Percentiles rank a stretch among this genome's conserved stretches.
These are phyloP conservation scores for Trypanosoma scelopori DNA, from an alignment of 208 protist genomes.

Conservation along the genomic window DNA sequence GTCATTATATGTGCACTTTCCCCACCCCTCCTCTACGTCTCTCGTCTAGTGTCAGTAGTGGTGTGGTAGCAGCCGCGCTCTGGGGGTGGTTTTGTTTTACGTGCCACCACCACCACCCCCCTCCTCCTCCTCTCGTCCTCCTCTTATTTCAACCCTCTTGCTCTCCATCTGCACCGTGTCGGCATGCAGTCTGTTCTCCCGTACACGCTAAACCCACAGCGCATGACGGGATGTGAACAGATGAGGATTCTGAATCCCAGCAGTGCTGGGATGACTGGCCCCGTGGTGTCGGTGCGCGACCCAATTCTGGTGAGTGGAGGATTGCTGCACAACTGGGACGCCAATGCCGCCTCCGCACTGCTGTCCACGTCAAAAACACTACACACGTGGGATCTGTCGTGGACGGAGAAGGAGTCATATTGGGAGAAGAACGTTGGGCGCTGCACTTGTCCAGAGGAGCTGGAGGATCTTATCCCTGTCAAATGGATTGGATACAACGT, in stretches of 20 bases:
- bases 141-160: too few species aligned
- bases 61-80: too few species aligned
- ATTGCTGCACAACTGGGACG: constrained; percentile 84
- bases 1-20: too few species aligned
- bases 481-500: constrained; percentile 90
- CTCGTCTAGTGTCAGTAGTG: too few species aligned
- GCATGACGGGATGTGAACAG: constrained; percentile 73
- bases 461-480: constrained; percentile 79
- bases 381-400: constrained; percentile 80
- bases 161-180: too few species aligned
- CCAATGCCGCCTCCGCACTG: constrained; percentile 61
- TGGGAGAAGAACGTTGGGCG: constrained; percentile 76
- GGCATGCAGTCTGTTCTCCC: constrained; percentile 76
- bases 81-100: too few species aligned
- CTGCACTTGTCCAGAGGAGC: constrained; percentile 81
- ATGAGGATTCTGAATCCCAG: constrained; percentile 80
- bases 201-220: constrained; percentile 81
- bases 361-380: constrained; percentile 48
- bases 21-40: too few species aligned
- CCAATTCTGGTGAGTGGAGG: constrained; percentile 68
- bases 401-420: constrained; percentile 74
- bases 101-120: too few species aligned
- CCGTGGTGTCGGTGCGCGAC: constrained; percentile 58
- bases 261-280: constrained; percentile 56
- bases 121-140: too few species aligned